Conservation (phyloP, 306 rosid species). For the Hippophae gyantsensis region DNA sequence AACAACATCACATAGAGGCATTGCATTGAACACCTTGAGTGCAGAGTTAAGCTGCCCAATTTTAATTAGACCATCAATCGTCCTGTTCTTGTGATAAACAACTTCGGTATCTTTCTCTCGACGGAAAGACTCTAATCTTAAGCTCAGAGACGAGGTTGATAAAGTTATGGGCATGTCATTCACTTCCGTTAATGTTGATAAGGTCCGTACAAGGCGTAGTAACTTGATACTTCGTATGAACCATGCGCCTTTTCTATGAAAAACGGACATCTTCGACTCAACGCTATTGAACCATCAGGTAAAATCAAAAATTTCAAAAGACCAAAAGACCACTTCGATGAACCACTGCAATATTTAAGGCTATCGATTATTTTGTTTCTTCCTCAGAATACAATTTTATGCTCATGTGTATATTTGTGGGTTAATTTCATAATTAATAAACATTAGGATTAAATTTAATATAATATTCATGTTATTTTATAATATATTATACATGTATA, state of each 20-base stretch:
- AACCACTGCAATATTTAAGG: too few relatives aligned
- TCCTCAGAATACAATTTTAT: too few relatives aligned
- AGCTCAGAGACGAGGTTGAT: slow-evolving; percentile 11
- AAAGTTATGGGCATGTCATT: slow-evolving; percentile 5
- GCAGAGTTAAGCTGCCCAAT: slow-evolving; percentile 37
- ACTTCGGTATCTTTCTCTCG: slow-evolving; percentile 14
- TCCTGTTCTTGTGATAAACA: slow-evolving; percentile 42
- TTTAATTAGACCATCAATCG: slow-evolving; percentile 31
- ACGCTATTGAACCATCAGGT: too few relatives aligned
- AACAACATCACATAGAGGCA: slow-evolving; percentile 50
- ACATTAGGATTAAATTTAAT: too few relatives aligned
- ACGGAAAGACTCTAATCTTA: slow-evolving; percentile 9
- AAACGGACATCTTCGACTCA: too few relatives aligned
- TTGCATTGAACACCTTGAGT: slow-evolving; percentile 39
- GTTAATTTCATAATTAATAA: too few relatives aligned
- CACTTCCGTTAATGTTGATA: slow-evolving; percentile 11
- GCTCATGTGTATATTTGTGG: too few relatives aligned
- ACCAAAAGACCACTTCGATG: too few relatives aligned
- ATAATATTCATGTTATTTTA: too few relatives aligned
- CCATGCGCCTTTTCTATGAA: slow-evolving; percentile 1
- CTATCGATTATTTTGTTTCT: too few relatives aligned
- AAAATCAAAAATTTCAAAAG: too few relatives aligned
- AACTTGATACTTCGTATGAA: neutral
- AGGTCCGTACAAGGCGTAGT: slow-evolving; percentile 19
- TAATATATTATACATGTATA: too few relatives aligned